A percentile compares a stretch with the other conserved stretches of the same genome.
Conservation (phyloP, 1,139 yeast genomes). For the Blastobotrys buckinghamii region DNA sequence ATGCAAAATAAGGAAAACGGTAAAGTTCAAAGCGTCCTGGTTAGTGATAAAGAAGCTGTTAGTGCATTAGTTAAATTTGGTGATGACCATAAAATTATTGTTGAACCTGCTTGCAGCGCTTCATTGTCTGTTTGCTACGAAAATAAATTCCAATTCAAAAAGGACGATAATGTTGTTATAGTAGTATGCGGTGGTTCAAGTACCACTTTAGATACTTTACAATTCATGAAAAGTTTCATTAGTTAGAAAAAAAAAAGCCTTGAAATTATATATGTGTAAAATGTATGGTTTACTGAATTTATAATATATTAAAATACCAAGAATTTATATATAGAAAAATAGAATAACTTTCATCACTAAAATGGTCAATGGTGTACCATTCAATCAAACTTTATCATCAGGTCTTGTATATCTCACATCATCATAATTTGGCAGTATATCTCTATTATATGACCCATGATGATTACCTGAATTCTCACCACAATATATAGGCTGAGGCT, state of each 20-base stretch:
- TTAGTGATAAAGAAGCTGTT: slow-evolving; percentile 52
- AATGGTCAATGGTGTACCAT: no score
- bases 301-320: no score
- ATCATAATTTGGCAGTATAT: no score
- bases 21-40: slow-evolving; percentile 42
- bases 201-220: slow-evolving; percentile 6
- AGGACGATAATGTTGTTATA: slow-evolving; percentile 49
- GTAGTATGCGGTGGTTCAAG: slow-evolving; percentile 63
- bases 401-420: no score
- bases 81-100: slow-evolving; percentile 44
- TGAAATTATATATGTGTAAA: no score
- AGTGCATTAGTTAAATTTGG: slow-evolving; percentile 47
- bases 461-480: no score
- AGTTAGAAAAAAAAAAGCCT: neutral
- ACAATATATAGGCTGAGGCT: no score
- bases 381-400: no score
- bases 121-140: slow-evolving; percentile 46
- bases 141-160: slow-evolving; percentile 28
- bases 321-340: no score
- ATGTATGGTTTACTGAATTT: no score
- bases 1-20: slow-evolving; percentile 22
- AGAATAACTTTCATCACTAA: no score
- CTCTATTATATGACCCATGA: no score
- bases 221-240: neutral
- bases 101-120: slow-evolving; percentile 78